Base-by-base conservation (phyloP, 371 early-diverging fungal species). In the Dinochytrium kinnereticum region DNA sequence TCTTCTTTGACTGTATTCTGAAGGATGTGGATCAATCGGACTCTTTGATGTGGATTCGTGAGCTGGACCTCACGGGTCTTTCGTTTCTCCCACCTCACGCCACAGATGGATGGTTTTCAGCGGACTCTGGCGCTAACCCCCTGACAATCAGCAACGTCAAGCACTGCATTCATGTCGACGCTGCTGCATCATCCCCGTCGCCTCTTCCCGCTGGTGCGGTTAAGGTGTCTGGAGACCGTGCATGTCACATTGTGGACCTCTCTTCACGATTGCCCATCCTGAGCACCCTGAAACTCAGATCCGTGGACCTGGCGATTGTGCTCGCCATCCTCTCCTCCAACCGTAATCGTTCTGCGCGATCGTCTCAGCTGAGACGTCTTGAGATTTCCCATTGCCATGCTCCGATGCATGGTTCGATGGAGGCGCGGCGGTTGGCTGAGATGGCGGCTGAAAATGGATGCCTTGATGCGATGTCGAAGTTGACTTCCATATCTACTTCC, bases 21-120 rank as follows among this genome's bases (percentile, higher is more conserved):
- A 30, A 55, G 7, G 57, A 30, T 30, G 24, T 37, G 61, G 36
- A 17, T 5, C 36, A 17, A 36, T 2, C 10, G 36, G 7, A 28
- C 36, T 30, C 28, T 17, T 34, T 3, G 30, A 10, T 55, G 57
- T 61, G 3, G 7, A 37, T 61, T 26, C 61, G 61, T 13, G 61
- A 61, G 24, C 61, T 61, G 36, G 61, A 61, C 36, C 61, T 61
- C 34, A 61, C 61, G 13, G 61, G 61, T 7, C 15, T 61, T 10
- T 37, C 26, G 28, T 61, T 61, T 26, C 3, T 61, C 15, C 61
- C 30, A 13, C 36, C 61, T 37, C 61, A 61, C 24, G 30, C 61
- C 34, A 61, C 61, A 7, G 61, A 61, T 37, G 24, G 5, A 13
- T 53, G 55, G 55, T 53, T 53, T 26, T 53, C 55, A 13, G 26